Conservation (phyloP, 2,329 filamentous ascomycete genomes). For the Penicillium sp. region DNA sequence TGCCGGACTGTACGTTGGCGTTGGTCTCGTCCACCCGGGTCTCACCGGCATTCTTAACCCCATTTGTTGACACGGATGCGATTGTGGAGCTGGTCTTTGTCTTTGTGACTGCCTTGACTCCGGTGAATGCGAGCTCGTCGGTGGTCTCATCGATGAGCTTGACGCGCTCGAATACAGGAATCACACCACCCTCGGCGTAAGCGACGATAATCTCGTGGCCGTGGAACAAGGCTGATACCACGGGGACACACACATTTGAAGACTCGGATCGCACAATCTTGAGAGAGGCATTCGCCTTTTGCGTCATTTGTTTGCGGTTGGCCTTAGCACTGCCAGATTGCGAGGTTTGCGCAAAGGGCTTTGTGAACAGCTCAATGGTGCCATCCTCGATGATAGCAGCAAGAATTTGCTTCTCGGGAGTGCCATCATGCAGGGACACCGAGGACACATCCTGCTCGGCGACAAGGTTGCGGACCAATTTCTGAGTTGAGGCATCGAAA, state of each 20-base stretch:
- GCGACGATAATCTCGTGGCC: conserved; percentile 49
- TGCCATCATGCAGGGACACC: conserved; percentile 36
- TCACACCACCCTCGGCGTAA: conserved; percentile 52
- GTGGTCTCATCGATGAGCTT: conserved; percentile 48
- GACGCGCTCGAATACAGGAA: conserved; percentile 51
- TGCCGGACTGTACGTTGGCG: conserved; percentile 53
- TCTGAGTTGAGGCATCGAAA: conserved; percentile 45
- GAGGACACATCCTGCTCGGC: conserved; percentile 48
- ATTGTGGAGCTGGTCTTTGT: conserved; percentile 45
- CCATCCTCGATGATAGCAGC: conserved; percentile 51
- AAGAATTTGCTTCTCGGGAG: conserved; percentile 43
- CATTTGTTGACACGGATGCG: conserved; percentile 53
- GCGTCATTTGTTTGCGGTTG: conserved; percentile 46
- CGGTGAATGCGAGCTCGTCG: conserved; percentile 46
- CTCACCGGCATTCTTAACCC: conserved; percentile 51
- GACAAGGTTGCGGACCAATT: conserved; percentile 50
- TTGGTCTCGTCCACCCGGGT: conserved; percentile 59
- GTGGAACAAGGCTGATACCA: conserved; percentile 47
- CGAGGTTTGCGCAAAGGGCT: conserved; percentile 44
- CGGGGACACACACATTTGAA: conserved; percentile 40
- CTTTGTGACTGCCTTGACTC: conserved; percentile 46
- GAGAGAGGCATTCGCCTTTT: conserved; percentile 46
- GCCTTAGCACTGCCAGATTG: conserved; percentile 44
- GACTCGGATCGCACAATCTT: conserved; percentile 46
- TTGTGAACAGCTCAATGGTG: conserved; percentile 51